Base-by-base conservation (phyloP, 1,139 yeast genomes). In the Yarrowia galli region DNA sequence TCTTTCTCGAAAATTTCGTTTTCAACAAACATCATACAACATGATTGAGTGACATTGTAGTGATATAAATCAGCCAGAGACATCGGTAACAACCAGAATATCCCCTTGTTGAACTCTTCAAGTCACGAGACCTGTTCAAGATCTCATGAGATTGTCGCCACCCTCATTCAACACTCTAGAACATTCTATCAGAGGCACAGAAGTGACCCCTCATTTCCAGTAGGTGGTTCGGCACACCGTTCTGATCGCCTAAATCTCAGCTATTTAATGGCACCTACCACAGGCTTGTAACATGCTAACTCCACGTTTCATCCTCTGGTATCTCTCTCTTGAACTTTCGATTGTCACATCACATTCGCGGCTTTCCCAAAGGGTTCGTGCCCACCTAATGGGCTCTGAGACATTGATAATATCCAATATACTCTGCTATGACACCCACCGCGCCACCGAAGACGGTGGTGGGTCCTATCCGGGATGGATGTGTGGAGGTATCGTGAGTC, bases 401-500 rank as follows among this genome's bases (percentile, higher is more conserved):
- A 49, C 56, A 49, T 15, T 32, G 12, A 13, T 32, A 5, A 16
- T 20, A 3, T 15, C 13, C 8, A 25, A 32, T 32, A 23, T 32
- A 32, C 40, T 13, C 40, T 49, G 56, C 16, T 5, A 18, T 6
- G 56, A 49, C 23, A 32, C 56, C 56, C 40, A 49, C 56, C 56
- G 20, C 56, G 56, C 56, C 56, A 49, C 56, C 40, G 9, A n/a
- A 32, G 56, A 49, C 40, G 20, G 25, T 20, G 40, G 35, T 49
- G 56, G 23, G 18, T 32, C 40, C 56, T 32, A 49, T 25, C 56
- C 3, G 25, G 25, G 8, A 46, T n/a, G 10, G 2, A 9, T 23
- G 32, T 22, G 28, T 15, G 28, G 28, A 43, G 49, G 12, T 22
- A 3, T 22, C 10, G 13, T 16, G 40, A 36, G 15, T 15, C 1